Percentiles rank a stretch among this genome's conserved stretches.
Evolutionary conservation across 495 filamentous ascomycete species (phyloP).

Genomic region (Aspergillus heteromorphus): DNA sequence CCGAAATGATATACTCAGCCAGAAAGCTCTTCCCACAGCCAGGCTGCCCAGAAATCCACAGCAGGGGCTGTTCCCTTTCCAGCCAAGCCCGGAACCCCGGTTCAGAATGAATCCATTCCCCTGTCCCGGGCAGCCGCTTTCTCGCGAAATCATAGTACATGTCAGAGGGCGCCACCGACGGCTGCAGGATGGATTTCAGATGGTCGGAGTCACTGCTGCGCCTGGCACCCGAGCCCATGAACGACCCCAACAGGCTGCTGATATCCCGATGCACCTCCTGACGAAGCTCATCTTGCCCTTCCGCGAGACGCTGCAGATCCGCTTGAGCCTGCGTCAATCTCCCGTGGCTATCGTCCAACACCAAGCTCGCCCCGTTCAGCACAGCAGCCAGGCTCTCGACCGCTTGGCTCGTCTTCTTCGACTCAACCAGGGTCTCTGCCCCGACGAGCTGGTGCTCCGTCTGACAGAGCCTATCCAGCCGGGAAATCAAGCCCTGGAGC

Average conservation of each 20-base stretch:
- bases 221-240: not conserved
- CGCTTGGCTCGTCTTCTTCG: not conserved
- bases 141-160: not conserved
- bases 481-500: not conserved
- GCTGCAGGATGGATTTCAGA: not conserved
- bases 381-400: not conserved
- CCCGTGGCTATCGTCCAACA: not conserved
- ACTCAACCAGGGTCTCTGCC: not conserved
- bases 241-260: not conserved
- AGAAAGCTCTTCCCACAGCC: slow-evolving; percentile 29
- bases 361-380: not conserved
- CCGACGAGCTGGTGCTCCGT: not conserved
- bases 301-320: not conserved
- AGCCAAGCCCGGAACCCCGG: not conserved
- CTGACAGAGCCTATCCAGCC: not conserved
- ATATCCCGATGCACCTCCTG: not conserved
- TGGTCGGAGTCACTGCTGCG: not conserved
- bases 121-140: not conserved
- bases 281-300: not conserved
- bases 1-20: slow-evolving; percentile 18
- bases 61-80: not conserved
- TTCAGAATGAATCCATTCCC: not conserved
- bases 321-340: not conserved
- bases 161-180: not conserved
- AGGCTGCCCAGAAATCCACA: slow-evolving; percentile 6